Evolutionary conservation across 2,329 filamentous ascomycete genomes (phyloP).

Genomic region (Colletotrichum sp.): DNA sequence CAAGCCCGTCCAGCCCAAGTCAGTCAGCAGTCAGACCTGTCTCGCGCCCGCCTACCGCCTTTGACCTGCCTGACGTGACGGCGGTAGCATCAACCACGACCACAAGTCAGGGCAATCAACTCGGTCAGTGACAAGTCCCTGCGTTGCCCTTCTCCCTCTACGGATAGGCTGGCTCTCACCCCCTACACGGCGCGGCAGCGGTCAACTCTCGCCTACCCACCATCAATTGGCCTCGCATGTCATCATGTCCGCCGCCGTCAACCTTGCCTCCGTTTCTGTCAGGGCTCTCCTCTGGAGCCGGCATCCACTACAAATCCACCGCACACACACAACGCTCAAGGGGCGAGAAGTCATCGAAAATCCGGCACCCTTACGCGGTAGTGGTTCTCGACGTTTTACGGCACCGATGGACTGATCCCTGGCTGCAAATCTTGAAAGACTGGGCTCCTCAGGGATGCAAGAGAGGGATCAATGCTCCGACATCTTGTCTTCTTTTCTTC

Average conservation of each 20-base stretch:
- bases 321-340: neutral
- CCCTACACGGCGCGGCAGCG: neutral
- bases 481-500: neutral
- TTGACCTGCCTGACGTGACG: neutral
- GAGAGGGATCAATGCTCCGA: neutral
- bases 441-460: neutral
- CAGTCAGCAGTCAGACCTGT: neutral
- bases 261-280: slow-evolving; percentile 3
- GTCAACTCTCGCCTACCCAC: neutral
- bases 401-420: neutral
- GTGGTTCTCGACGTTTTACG: neutral
- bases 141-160: neutral
- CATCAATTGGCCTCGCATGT: neutral
- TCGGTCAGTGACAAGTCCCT: neutral
- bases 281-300: neutral
- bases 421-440: neutral
- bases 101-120: neutral
- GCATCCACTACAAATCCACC: neutral
- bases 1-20: neutral
- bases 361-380: neutral
- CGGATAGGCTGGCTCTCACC: neutral
- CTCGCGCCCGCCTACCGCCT: neutral
- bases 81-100: neutral
- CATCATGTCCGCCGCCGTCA: neutral
- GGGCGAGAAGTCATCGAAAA: neutral